Percentiles rank a stretch among this genome's conserved stretches.
These are phyloP conservation scores for Dichotomocladium elegans DNA, from an alignment of 371 early-diverging fungal genomes.

Conservation along the genomic window DNA sequence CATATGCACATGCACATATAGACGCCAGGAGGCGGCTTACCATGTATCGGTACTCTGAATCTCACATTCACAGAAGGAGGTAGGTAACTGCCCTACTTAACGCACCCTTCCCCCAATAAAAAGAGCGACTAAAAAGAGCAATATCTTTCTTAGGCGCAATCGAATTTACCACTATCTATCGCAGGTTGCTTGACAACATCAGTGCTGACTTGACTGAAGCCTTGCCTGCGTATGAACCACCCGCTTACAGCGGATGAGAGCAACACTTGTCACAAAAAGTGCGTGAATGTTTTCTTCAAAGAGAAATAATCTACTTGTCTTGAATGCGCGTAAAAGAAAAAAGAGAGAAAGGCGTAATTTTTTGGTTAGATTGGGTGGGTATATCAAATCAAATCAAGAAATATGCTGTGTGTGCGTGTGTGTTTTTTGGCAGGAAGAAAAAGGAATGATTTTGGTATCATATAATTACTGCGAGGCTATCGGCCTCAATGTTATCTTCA, in stretches of 20 bases:
- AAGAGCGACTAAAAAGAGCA: no score
- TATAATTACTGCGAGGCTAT: no score
- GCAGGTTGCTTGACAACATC: constrained; percentile 32
- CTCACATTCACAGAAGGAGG: constrained; percentile 52
- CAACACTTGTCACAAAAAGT: no score
- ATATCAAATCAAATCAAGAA: background rate
- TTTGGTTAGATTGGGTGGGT: background rate
- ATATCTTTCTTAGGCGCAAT: constrained; percentile 33
- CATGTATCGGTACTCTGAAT: constrained; percentile 27
- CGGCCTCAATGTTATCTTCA: background rate
- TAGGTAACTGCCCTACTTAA: constrained; percentile 2
- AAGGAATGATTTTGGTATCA: no score
- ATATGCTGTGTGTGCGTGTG: background rate
- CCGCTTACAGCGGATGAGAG: background rate
- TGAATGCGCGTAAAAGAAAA: background rate
- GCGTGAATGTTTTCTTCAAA: no score
- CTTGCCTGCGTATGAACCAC: constrained; percentile 28
- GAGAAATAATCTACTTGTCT: no score
- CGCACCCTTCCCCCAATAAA: no score
- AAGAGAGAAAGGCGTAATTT: background rate
- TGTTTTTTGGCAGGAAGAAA: no score
- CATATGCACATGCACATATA: constrained; percentile 3
- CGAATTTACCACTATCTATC: constrained; percentile 44
- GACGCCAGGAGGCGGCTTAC: constrained; percentile 48
- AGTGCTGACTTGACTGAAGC: constrained; percentile 32